Percentiles rank a stretch among this genome's conserved stretches.
Evolutionary conservation across 2,329 filamentous ascomycete species (phyloP).

Genomic region (Parastagonospora nodorum): DNA sequence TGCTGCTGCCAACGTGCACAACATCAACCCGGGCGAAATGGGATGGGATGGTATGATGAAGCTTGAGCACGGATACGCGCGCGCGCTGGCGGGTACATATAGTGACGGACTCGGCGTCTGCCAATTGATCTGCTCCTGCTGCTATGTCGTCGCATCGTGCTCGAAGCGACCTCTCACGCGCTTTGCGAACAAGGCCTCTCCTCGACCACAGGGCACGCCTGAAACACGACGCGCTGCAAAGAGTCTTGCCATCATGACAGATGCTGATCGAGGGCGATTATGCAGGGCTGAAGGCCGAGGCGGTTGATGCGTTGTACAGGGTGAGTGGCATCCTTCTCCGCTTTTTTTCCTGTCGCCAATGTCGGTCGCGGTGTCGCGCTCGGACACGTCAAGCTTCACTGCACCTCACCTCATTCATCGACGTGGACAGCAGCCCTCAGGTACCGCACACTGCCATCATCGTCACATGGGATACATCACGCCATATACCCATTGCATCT

Average conservation of each 20-base stretch:
- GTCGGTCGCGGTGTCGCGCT: background rate
- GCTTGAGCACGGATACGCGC: constrained; percentile 12
- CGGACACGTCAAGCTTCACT: constrained; percentile 1
- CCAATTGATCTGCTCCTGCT: constrained; percentile 22
- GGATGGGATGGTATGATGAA: constrained; percentile 1
- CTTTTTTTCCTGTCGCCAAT: constrained; percentile 1
- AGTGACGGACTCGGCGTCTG: constrained; percentile 20
- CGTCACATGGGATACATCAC: too few relatives aligned
- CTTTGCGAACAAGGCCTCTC: background rate
- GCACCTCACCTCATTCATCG: too few relatives aligned
- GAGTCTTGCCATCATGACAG: background rate
- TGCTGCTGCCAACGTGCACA: constrained; percentile 18
- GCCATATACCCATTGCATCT: too few relatives aligned
- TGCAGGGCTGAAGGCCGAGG: constrained; percentile 20
- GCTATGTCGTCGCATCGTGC: constrained; percentile 20
- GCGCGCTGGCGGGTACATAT: constrained; percentile 1
- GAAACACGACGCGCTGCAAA: constrained; percentile 4
- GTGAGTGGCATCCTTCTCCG: background rate
- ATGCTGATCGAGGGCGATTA: constrained; percentile 1
- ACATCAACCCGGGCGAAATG: background rate
- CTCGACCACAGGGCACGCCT: background rate
- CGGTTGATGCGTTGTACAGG: constrained; percentile 29
- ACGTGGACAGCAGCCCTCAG: too few relatives aligned
- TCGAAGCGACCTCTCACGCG: constrained; percentile 25
- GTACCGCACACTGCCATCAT: too few relatives aligned